Evolutionary conservation across 805 yeast genomes (phyloP).

Genomic region (Kazachstania martiniae): DNA sequence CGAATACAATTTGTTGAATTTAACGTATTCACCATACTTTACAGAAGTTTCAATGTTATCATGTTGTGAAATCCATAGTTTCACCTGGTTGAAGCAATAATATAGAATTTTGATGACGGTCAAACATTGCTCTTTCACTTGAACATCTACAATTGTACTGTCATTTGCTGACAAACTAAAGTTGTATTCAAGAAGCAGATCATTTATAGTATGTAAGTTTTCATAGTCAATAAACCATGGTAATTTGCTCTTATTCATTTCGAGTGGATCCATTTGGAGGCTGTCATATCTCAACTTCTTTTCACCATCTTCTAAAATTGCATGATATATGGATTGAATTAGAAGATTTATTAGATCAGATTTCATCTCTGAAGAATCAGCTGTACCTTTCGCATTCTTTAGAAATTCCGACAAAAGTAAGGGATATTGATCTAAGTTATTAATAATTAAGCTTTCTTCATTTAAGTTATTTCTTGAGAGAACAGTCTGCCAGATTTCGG

Average conservation of each 20-base stretch:
- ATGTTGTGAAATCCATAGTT: constrained; percentile 24
- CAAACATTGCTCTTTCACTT: constrained; percentile 14
- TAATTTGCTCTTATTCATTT: constrained; percentile 17
- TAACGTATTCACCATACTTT: constrained; percentile 11
- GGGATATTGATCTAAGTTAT: constrained; percentile 20
- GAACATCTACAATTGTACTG: background rate
- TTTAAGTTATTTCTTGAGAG: constrained; percentile 6
- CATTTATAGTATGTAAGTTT: constrained; percentile 32
- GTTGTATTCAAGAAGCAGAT: constrained; percentile 28
- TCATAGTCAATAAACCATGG: constrained; percentile 42
- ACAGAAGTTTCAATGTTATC: constrained; percentile 13
- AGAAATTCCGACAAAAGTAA: constrained; percentile 17
- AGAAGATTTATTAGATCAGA: constrained; percentile 14
- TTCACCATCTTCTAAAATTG: constrained; percentile 33
- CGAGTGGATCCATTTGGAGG: constrained; percentile 12
- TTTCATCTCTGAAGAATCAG: constrained; percentile 12
- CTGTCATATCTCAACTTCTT: constrained; percentile 22
- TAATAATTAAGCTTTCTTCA: constrained; percentile 17
- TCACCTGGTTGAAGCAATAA: constrained; percentile 28
- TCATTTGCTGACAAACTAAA: constrained; percentile 11
- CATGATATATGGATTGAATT: constrained; percentile 18
- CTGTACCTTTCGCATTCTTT: constrained; percentile 6
- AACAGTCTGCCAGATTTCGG: constrained; percentile 6
- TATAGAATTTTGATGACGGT: constrained; percentile 35
- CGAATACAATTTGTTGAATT: constrained; percentile 24